Base-by-base conservation (phyloP, 108 stramenopile genomes). In the Nitzschia sp. region DNA sequence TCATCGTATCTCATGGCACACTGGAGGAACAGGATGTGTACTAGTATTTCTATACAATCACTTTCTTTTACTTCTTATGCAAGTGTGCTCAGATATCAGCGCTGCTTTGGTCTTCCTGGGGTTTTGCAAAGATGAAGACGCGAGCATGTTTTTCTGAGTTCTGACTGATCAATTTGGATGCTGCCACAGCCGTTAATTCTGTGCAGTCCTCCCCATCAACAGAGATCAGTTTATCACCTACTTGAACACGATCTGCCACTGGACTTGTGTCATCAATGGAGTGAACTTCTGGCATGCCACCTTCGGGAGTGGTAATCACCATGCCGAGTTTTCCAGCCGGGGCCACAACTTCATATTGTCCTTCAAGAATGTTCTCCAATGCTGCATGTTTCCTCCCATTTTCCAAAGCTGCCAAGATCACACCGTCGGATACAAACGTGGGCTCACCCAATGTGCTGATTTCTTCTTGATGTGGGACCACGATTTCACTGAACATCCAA, bases 201-300 rank as follows among this genome's bases (percentile, higher is more conserved):
- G 85, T 86, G 55, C 86, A 87, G 66, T 91, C 93, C 25, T 81
- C 76, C 21, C 82, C 93, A 65, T 94, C 93, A 20, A 94, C 90
- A 34, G 86, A 87, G 10, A 91, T 21, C 24, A 94, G 75, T 20
- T 80, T 79, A 71, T 94, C 93, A 6, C 90, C 93, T 0, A 91
- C 84, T 19, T 57, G 42, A 15, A 94, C 87, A 26, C 67, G 72
- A 17, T 86, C 86, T 15, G 81, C 58, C 65, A 94, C 63, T 10
- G 87, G 75, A 69, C 86, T 87, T 21, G 86, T 78, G 21, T 88
- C 85, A 64, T 92, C 90, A 58, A 94, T 90, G 8, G 89, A 89
- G 55, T 91, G 87, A 19, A 94, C 93, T 6, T 89, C 59, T 0
- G 93, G 93, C 8, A 86, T 67, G 15, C 80, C 83, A 3, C 84